phyloP scores from a whole-genome alignment of 352 stramenopile genomes.

The Pythium dissotocum region DNA sequence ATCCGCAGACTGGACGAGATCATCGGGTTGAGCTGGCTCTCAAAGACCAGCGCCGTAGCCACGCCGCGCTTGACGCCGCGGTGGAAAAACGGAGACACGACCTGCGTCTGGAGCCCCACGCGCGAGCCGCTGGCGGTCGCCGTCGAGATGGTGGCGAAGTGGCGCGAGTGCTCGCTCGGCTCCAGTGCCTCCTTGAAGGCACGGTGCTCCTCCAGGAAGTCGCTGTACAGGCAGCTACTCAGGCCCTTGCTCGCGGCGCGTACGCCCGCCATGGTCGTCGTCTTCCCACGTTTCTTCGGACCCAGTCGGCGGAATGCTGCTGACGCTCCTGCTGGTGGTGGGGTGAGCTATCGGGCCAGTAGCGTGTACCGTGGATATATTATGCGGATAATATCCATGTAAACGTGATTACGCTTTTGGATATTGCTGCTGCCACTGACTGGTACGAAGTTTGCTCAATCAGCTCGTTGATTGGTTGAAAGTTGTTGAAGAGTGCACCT shows the following conservation, averaged over 20 bases:
- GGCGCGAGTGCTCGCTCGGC: conserved; percentile 46
- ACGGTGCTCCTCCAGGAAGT: conserved; percentile 62
- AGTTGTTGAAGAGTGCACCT: no score
- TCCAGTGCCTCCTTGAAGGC: conserved; percentile 44
- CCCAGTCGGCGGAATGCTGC: conserved; percentile 4
- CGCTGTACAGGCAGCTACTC: conserved; percentile 63
- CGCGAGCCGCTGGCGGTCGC: conserved; percentile 53
- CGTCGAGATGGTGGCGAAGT: conserved; percentile 52
- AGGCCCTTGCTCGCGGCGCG: conserved; percentile 40
- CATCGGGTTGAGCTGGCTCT: conserved; percentile 68
- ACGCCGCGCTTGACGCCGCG: conserved; percentile 67
- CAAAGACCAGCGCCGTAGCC: conserved; percentile 58
- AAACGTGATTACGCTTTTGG: no score
- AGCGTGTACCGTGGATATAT: background rate
- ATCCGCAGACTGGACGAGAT: conserved; percentile 61
- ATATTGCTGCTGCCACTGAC: no score
- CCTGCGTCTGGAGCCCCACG: conserved; percentile 53
- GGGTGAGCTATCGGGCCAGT: conserved; percentile 7
- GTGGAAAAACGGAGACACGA: conserved; percentile 74
- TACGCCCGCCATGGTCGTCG: conserved; percentile 2
- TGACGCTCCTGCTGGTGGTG: conserved; percentile 18
- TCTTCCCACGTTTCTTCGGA: background rate
- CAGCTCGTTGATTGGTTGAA: no score
- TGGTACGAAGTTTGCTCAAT: no score
- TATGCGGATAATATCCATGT: background rate